Percentiles rank a stretch among this genome's conserved stretches.
Evolutionary conservation across 768 basidiomycete genomes (phyloP).

Genomic region (Lentinula detonsa): DNA sequence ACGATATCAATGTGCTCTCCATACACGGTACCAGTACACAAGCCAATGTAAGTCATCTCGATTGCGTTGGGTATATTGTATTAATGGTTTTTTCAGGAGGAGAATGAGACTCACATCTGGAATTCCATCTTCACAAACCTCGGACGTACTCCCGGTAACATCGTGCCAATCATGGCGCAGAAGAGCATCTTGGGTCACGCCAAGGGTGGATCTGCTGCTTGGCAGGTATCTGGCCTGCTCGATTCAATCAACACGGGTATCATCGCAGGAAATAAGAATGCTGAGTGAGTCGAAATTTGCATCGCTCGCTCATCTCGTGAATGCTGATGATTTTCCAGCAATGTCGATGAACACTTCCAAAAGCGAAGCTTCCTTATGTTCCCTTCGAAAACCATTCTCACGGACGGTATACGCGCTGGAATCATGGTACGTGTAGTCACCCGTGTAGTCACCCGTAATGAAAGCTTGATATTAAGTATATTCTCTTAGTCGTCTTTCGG

Average conservation of each 20-base stretch:
- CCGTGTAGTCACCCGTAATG: conserved; percentile 13
- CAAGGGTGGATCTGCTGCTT: conserved; percentile 98
- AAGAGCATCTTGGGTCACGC: conserved; percentile 97
- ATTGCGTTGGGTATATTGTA: neutral
- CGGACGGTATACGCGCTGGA: conserved; percentile 86
- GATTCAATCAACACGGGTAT: conserved; percentile 83
- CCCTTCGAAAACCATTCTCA: conserved; percentile 94
- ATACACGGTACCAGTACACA: conserved; percentile 87
- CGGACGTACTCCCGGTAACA: conserved; percentile 88
- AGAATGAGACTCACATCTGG: conserved; percentile 97
- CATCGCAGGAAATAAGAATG: conserved; percentile 93
- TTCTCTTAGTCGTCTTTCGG: conserved; percentile 81
- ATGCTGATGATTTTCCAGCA: conserved; percentile 39
- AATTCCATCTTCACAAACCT: conserved; percentile 90
- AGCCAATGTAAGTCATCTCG: conserved; percentile 52
- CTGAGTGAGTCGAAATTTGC: conserved; percentile 61
- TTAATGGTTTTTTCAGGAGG: conserved; percentile 51
- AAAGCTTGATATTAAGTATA: conserved; percentile 5
- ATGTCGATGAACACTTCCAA: conserved; percentile 89
- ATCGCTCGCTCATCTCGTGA: neutral
- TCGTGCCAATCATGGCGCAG: conserved; percentile 96
- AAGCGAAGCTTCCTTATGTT: conserved; percentile 90
- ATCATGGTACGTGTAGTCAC: conserved; percentile 60
- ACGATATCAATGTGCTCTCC: conserved; percentile 87
- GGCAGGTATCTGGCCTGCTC: conserved; percentile 91